These are phyloP conservation scores for Botrytis medusae DNA, from an alignment of 2,329 filamentous ascomycete genomes.

Conservation along the genomic window DNA sequence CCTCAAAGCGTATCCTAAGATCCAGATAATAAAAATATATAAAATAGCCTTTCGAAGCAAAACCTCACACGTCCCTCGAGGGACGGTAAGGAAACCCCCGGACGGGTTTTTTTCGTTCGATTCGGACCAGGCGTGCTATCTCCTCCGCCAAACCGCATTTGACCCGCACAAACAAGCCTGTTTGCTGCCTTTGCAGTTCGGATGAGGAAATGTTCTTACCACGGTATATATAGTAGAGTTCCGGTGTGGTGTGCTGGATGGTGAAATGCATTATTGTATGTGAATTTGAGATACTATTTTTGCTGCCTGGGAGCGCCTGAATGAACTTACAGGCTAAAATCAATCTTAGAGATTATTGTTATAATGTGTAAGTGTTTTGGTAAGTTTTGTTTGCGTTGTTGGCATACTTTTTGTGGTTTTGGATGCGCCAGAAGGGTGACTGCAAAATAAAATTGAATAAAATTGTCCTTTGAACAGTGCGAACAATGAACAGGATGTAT, in stretches of 20 bases:
- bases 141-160: slow-evolving; percentile 13
- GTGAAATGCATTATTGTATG: background rate
- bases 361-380: background rate
- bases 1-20: fast-evolving
- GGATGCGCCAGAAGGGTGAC: background rate
- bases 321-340: background rate
- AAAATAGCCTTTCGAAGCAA: background rate
- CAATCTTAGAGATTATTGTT: background rate
- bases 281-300: background rate
- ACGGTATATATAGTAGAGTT: background rate
- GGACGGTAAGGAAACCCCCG: background rate
- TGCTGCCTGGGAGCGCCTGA: background rate
- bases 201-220: background rate
- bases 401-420: background rate
- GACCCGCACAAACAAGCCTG: slow-evolving; percentile 2
- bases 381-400: background rate
- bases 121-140: slow-evolving; percentile 14
- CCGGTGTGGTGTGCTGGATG: background rate
- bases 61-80: slow-evolving; percentile 1
- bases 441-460: too few species aligned
- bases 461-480: background rate
- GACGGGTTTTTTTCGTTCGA: slow-evolving; percentile 9
- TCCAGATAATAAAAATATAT: background rate
- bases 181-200: background rate
- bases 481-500: background rate